Percentiles rank a stretch among this genome's conserved stretches.
Evolutionary conservation across 495 filamentous ascomycete genomes (phyloP).

Genomic region (Xeromyces bisporus): DNA sequence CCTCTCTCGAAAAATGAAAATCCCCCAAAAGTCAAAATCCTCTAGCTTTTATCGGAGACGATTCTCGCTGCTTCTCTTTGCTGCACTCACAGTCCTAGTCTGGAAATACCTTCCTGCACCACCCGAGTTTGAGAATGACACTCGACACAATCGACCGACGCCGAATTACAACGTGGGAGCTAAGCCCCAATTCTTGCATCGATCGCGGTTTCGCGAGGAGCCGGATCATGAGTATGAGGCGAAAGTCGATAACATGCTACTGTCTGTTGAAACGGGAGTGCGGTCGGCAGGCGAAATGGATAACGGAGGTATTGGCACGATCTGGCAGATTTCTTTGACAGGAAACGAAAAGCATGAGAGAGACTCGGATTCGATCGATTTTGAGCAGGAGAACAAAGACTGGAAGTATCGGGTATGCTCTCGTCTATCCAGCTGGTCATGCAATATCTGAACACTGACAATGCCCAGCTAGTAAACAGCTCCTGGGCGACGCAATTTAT

Average conservation of each 20-base stretch:
- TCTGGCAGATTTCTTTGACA: constrained; percentile 23
- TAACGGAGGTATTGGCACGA: constrained; percentile 5
- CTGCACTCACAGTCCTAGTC: too few species aligned
- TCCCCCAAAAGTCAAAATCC: too few species aligned
- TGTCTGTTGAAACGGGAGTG: constrained; percentile 10
- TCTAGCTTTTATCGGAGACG: too few species aligned
- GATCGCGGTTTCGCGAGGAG: constrained; percentile 15
- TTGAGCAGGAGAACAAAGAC: constrained; percentile 14
- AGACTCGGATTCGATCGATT: constrained; percentile 12
- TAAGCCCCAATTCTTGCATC: constrained; percentile 14
- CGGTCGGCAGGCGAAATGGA: constrained; percentile 2
- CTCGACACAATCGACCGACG: too few species aligned
- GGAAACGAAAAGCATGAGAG: constrained; percentile 6
- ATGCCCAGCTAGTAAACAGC: constrained; percentile 12
- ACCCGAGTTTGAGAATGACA: too few species aligned
- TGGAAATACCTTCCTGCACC: too few species aligned
- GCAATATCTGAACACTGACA: background rate
- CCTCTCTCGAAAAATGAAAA: too few species aligned
- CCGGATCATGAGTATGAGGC: constrained; percentile 17
- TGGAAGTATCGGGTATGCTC: constrained; percentile 19
- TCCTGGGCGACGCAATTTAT: constrained; percentile 17
- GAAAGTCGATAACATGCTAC: constrained; percentile 11
- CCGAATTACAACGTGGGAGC: too few species aligned
- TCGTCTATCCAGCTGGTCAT: background rate
- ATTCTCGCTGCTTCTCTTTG: too few species aligned